phyloP scores from a whole-genome alignment of 441 rosid genomes.

The Theobroma grandiflorum region DNA sequence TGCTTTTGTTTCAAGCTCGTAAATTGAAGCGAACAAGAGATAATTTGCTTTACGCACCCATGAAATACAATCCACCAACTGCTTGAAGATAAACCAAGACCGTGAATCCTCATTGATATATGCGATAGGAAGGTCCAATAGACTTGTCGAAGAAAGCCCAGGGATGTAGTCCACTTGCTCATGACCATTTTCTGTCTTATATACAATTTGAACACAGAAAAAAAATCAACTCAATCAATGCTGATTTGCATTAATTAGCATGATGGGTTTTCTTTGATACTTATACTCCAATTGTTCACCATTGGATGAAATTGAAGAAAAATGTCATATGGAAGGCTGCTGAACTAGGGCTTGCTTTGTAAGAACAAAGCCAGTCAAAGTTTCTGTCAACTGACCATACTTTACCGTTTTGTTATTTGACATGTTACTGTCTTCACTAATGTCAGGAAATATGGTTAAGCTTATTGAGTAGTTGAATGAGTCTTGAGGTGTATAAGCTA shows the following conservation, averaged over 20 bases:
- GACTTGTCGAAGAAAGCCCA: constrained; percentile 23
- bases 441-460: too few relatives aligned
- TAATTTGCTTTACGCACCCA: constrained; percentile 35
- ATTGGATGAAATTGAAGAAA: too few relatives aligned
- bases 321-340: too few relatives aligned
- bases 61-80: background rate
- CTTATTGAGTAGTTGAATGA: too few relatives aligned
- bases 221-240: background rate
- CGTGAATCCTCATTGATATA: background rate
- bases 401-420: too few relatives aligned
- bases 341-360: too few relatives aligned
- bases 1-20: constrained; percentile 38
- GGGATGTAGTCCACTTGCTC: constrained; percentile 18
- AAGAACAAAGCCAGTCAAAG: too few relatives aligned
- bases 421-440: too few relatives aligned
- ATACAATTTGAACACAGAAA: background rate
- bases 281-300: too few relatives aligned
- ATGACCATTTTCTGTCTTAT: background rate
- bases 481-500: too few relatives aligned
- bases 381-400: too few relatives aligned
- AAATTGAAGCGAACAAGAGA: constrained; percentile 38
- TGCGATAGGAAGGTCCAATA: background rate
- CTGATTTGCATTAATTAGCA: background rate
- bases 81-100: background rate
- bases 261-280: too few relatives aligned